These are phyloP conservation scores for Acanthamoeba healyi DNA, from an alignment of 208 protist genomes.

Conservation along the genomic window DNA sequence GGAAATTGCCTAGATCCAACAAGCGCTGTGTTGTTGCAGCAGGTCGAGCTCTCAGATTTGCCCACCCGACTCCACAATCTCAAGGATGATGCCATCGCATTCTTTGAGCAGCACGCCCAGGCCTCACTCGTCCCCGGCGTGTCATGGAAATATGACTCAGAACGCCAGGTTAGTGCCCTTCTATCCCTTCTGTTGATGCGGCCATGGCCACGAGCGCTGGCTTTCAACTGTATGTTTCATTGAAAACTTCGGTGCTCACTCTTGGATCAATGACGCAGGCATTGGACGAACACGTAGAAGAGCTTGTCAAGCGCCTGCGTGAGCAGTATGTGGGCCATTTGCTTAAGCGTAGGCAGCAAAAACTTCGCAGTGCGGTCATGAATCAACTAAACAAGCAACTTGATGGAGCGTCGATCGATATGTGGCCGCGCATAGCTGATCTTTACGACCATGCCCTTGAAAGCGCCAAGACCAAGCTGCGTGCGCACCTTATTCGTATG, in stretches of 20 bases:
- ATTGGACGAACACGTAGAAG: not conserved
- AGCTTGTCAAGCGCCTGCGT: conserved; percentile 51
- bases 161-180: conserved; percentile 33
- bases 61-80: conserved; percentile 17
- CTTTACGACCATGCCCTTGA: conserved; percentile 20
- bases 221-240: too few species aligned
- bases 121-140: conserved; percentile 52
- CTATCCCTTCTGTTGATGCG: conserved; percentile 17
- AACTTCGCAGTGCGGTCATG: conserved; percentile 15
- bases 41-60: conserved; percentile 68
- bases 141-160: conserved; percentile 53
- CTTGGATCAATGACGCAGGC: not conserved
- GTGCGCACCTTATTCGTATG: not conserved
- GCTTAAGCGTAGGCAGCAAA: conserved; percentile 35
- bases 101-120: conserved; percentile 62
- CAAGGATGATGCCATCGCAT: conserved; percentile 67
- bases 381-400: conserved; percentile 43
- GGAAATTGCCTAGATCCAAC: too few species aligned
- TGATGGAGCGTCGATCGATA: not conserved
- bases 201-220: too few species aligned
- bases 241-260: too few species aligned
- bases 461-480: not conserved
- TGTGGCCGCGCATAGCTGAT: conserved; percentile 32
- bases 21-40: not conserved
- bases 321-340: conserved; percentile 52